Evolutionary conservation across 495 filamentous ascomycete species (phyloP).

Genomic region (Neurospora sp.): DNA sequence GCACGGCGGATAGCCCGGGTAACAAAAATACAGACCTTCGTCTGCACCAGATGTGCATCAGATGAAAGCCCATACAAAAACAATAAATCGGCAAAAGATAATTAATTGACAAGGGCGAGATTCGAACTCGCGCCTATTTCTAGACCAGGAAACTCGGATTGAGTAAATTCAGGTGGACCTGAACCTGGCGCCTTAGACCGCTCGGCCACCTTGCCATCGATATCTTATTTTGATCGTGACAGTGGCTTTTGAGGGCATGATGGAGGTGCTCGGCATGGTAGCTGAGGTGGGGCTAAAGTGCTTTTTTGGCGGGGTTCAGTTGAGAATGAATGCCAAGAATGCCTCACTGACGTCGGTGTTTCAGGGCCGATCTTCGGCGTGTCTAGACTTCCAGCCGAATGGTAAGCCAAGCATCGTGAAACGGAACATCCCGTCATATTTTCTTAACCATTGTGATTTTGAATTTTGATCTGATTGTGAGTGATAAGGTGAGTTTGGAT

Average conservation of each 20-base stretch:
- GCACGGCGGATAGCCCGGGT: neutral
- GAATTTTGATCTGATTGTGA: neutral
- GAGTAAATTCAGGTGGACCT: constrained; percentile 15
- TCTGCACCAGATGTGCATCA: neutral
- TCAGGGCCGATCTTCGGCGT: neutral
- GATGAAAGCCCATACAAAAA: neutral
- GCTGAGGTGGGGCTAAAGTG: neutral
- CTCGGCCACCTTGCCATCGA: constrained; percentile 20
- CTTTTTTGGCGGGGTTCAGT: neutral
- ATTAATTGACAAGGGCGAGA: constrained; percentile 20
- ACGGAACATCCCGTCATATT: neutral
- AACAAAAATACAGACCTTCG: neutral
- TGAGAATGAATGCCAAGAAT: neutral
- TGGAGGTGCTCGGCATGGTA: neutral
- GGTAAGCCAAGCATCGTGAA: neutral
- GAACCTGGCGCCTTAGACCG: constrained; percentile 26
- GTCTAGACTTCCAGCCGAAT: neutral
- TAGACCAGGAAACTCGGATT: constrained; percentile 16
- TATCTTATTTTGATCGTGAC: neutral
- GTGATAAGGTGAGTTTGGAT: neutral
- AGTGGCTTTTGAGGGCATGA: neutral
- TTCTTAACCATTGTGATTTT: neutral
- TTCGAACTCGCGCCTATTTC: constrained; percentile 26
- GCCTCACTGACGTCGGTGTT: neutral
- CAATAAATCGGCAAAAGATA: neutral